These are phyloP conservation scores for Dalbergia cultrata DNA, from an alignment of 306 rosid genomes.

Conservation along the genomic window DNA sequence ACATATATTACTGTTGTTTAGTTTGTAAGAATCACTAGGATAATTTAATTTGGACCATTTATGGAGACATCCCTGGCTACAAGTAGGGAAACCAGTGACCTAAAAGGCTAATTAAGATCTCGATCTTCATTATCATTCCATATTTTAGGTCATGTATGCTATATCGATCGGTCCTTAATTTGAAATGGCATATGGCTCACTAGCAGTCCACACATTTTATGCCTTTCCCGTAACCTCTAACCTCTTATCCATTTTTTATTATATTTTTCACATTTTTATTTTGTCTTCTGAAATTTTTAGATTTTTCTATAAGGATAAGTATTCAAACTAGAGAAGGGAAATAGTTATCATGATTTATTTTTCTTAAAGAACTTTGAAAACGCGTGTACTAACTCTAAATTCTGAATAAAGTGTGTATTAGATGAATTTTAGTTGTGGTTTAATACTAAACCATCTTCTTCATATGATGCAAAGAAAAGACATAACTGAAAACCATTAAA, in stretches of 20 bases:
- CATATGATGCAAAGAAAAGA: not conserved
- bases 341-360: not conserved
- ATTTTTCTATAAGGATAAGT: not conserved
- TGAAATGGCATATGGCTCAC: not conserved
- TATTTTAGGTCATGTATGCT: not conserved
- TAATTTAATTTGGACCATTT: not conserved
- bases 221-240: not conserved
- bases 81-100: not conserved
- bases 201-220: too few species aligned
- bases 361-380: not conserved
- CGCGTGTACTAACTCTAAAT: not conserved
- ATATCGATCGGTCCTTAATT: not conserved
- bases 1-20: too few species aligned
- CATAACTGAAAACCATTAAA: not conserved
- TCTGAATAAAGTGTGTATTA: not conserved
- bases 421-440: not conserved
- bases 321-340: not conserved
- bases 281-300: not conserved
- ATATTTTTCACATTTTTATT: not conserved
- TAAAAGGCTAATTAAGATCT: not conserved
- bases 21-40: not conserved
- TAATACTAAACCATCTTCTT: not conserved
- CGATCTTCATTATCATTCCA: not conserved
- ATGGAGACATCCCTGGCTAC: not conserved
- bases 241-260: not conserved